These are phyloP conservation scores for Hygrocybe punicea DNA, from an alignment of 768 basidiomycete species.

Conservation along the genomic window DNA sequence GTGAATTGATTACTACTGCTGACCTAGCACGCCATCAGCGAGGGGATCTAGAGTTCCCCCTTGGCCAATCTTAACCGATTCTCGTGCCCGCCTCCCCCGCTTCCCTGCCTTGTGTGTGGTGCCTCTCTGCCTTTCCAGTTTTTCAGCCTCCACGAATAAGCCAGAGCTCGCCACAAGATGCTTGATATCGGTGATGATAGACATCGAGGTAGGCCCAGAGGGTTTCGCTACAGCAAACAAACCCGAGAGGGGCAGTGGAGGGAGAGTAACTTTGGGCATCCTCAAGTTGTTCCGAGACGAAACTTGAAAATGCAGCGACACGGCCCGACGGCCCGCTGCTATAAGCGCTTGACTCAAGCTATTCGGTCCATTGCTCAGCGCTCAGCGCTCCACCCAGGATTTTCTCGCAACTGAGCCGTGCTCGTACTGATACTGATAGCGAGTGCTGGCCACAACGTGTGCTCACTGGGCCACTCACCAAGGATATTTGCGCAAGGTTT, in stretches of 20 bases:
- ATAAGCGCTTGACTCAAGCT: too few species aligned
- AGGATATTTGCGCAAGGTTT: too few species aligned
- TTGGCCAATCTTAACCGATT: conserved; percentile 78
- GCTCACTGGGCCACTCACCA: background rate
- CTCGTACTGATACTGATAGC: too few species aligned
- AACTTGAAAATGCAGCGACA: too few species aligned
- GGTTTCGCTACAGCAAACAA: conserved; percentile 91
- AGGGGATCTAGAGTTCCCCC: conserved; percentile 96
- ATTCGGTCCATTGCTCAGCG: too few species aligned
- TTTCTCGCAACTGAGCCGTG: too few species aligned
- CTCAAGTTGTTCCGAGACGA: background rate
- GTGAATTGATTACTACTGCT: conserved; percentile 14
- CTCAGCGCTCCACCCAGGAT: too few species aligned
- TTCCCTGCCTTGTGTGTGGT: conserved; percentile 24
- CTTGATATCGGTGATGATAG: conserved; percentile 81
- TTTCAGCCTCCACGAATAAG: conserved; percentile 69
- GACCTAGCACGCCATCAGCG: conserved; percentile 92
- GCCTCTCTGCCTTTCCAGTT: conserved; percentile 45
- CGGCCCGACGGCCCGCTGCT: too few species aligned
- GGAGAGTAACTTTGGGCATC: conserved; percentile 67
- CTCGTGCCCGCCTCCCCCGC: conserved; percentile 44
- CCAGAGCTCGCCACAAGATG: conserved; percentile 70
- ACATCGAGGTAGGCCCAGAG: conserved; percentile 90
- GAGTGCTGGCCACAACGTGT: background rate
- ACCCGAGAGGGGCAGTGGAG: conserved; percentile 65